phyloP scores from a whole-genome alignment of 2,329 filamentous ascomycete genomes.

The Pseudogymnoascus sp. region DNA sequence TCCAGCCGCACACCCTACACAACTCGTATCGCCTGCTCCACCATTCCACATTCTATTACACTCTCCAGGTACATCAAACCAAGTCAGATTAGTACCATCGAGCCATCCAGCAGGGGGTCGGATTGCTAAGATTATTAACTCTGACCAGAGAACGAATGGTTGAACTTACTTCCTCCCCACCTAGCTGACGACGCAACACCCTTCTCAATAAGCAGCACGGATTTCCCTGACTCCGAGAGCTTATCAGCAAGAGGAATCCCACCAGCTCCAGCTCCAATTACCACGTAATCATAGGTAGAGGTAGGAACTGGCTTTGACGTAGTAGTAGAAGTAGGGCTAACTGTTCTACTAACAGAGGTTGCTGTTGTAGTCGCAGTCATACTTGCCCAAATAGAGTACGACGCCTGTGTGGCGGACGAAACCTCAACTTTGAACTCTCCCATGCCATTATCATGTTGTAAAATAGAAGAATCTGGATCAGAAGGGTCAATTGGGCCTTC shows the following conservation, averaged over 20 bases:
- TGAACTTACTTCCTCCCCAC: conserved; percentile 45
- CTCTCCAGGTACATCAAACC: conserved; percentile 63
- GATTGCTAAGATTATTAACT: conserved; percentile 16
- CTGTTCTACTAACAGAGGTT: conserved; percentile 18
- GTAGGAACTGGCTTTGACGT: conserved; percentile 37
- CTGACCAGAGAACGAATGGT: not conserved
- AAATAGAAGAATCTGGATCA: conserved; percentile 37
- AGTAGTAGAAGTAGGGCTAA: conserved; percentile 38
- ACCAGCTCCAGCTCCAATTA: conserved; percentile 45
- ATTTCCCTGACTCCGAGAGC: conserved; percentile 55
- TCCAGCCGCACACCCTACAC: conserved; percentile 34
- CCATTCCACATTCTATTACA: conserved; percentile 53
- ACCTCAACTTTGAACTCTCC: conserved; percentile 43
- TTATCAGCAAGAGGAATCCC: conserved; percentile 46
- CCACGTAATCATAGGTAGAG: conserved; percentile 44
- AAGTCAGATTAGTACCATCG: conserved; percentile 53
- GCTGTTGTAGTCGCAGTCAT: conserved; percentile 24
- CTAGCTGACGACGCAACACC: conserved; percentile 54
- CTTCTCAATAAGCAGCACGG: conserved; percentile 55
- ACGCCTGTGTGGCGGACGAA: conserved; percentile 34
- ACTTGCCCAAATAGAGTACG: conserved; percentile 27
- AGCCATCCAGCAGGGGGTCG: conserved; percentile 44
- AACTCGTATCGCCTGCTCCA: conserved; percentile 17
- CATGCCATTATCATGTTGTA: conserved; percentile 48
- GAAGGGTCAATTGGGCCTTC: conserved; percentile 32